Conservation (phyloP, 495 filamentous ascomycete species). For the Podospora pseudopauciseta region DNA sequence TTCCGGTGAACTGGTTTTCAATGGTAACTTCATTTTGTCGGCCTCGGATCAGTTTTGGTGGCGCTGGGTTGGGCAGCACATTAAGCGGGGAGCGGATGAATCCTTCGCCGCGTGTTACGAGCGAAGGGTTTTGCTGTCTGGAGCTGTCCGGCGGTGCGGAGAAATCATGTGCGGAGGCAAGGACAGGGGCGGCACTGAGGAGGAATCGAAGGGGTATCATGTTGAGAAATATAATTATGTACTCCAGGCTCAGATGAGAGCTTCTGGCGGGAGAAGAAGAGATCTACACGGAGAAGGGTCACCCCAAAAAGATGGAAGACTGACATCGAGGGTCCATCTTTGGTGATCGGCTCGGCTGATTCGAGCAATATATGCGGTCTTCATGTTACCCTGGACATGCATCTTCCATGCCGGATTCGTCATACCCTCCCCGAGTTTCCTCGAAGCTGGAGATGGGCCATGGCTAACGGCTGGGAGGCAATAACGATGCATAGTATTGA, state of each 20-base stretch:
- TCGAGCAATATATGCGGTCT: background rate
- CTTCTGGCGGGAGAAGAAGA: background rate
- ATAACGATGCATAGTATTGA: background rate
- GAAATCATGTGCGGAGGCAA: slow-evolving; percentile 3
- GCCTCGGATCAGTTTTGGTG: slow-evolving; percentile 4
- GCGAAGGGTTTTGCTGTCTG: background rate
- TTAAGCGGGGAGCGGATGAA: slow-evolving; percentile 21
- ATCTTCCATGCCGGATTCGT: slow-evolving; percentile 9
- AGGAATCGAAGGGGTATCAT: slow-evolving; percentile 18
- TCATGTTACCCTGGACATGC: background rate
- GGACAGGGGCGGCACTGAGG: background rate
- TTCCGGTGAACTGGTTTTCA: slow-evolving; percentile 14
- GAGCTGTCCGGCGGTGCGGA: background rate
- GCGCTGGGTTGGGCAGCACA: background rate
- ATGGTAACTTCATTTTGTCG: slow-evolving; percentile 21
- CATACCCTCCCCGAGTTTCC: background rate
- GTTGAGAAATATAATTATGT: background rate
- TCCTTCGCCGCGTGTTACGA: slow-evolving; percentile 16
- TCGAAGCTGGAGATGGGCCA: slow-evolving; percentile 4
- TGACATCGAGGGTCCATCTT: background rate
- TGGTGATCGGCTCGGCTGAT: background rate
- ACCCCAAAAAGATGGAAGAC: background rate
- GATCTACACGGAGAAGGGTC: background rate
- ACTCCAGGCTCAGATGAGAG: background rate
- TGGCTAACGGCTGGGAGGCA: background rate